Evolutionary conservation across 1,284 basidiomycete species (phyloP).

Genomic region (Ustilago bromivora): DNA sequence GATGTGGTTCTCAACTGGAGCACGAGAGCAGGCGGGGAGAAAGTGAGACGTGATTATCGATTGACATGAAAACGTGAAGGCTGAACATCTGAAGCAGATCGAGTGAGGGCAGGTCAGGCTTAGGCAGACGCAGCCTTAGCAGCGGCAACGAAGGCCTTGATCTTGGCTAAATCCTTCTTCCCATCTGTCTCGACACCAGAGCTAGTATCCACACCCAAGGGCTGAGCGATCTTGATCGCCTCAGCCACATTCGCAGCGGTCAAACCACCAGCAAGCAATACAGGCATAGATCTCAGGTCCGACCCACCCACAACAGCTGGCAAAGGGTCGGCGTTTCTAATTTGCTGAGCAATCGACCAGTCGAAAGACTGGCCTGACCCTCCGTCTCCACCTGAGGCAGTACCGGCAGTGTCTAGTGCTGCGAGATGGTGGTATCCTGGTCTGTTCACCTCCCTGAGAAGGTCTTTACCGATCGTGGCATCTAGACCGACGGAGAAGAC

Average conservation of each 20-base stretch:
- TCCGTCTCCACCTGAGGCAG: conserved; percentile 43
- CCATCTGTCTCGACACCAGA: conserved; percentile 66
- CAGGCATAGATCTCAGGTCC: conserved; percentile 29
- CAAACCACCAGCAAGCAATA: conserved; percentile 66
- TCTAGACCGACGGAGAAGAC: conserved; percentile 59
- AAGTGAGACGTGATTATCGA: not conserved
- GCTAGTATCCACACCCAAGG: conserved; percentile 63
- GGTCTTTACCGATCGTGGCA: conserved; percentile 17
- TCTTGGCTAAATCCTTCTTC: conserved; percentile 58
- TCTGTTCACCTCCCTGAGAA: conserved; percentile 55
- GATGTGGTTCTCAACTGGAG: not conserved
- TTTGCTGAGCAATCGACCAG: conserved; percentile 53
- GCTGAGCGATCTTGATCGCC: conserved; percentile 46
- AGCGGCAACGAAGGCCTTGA: conserved; percentile 52
- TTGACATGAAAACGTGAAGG: conserved; percentile 2
- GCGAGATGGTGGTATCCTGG: conserved; percentile 65
- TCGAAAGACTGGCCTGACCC: conserved; percentile 62
- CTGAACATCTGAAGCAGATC: not conserved
- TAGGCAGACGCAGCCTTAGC: conserved; percentile 4
- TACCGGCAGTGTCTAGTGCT: conserved; percentile 60
- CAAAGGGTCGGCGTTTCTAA: conserved; percentile 42
- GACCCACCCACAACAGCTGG: conserved; percentile 35
- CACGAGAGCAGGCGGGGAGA: not conserved
- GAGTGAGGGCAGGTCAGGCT: not conserved
- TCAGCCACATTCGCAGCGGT: conserved; percentile 56